Conservation (phyloP, 2,329 filamentous ascomycete species). For the Hirsutella rhossiliensis region DNA sequence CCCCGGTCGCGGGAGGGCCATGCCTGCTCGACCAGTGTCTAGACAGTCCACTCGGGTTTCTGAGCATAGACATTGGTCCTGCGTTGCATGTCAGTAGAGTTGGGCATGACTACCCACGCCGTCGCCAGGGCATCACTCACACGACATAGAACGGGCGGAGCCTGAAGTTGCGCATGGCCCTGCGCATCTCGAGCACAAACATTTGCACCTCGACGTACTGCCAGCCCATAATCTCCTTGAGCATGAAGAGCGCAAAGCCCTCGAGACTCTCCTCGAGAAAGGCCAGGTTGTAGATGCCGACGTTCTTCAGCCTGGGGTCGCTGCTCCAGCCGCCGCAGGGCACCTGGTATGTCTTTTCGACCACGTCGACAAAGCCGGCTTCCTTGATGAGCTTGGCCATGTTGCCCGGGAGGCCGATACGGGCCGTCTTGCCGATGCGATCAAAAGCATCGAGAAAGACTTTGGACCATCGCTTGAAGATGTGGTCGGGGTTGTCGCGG, state of each 20-base stretch:
- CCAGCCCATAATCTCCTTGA: slow-evolving; percentile 16
- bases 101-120: too few relatives aligned
- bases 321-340: slow-evolving; percentile 7
- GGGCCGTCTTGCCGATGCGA: slow-evolving; percentile 11
- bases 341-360: slow-evolving; percentile 5
- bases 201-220: slow-evolving; percentile 10
- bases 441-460: slow-evolving; percentile 13
- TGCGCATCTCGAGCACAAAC: slow-evolving; percentile 13
- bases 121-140: slow-evolving; percentile 6
- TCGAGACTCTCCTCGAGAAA: slow-evolving; percentile 15
- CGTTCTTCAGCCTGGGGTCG: slow-evolving; percentile 5
- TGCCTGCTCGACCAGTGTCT: not conserved
- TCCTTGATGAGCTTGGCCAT: slow-evolving; percentile 11
- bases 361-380: slow-evolving; percentile 10
- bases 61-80: slow-evolving; percentile 2
- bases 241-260: slow-evolving; percentile 14
- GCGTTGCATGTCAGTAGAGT: not conserved
- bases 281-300: slow-evolving; percentile 10
- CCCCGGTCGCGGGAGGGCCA: too few relatives aligned
- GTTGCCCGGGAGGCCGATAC: slow-evolving; percentile 7
- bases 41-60: not conserved
- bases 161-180: slow-evolving; percentile 8
- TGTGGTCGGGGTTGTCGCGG: slow-evolving; percentile 11
- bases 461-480: slow-evolving; percentile 13
- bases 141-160: slow-evolving; percentile 12